Conservation (phyloP, 2,329 filamentous ascomycete genomes). For the Bipolaris zeicola region DNA sequence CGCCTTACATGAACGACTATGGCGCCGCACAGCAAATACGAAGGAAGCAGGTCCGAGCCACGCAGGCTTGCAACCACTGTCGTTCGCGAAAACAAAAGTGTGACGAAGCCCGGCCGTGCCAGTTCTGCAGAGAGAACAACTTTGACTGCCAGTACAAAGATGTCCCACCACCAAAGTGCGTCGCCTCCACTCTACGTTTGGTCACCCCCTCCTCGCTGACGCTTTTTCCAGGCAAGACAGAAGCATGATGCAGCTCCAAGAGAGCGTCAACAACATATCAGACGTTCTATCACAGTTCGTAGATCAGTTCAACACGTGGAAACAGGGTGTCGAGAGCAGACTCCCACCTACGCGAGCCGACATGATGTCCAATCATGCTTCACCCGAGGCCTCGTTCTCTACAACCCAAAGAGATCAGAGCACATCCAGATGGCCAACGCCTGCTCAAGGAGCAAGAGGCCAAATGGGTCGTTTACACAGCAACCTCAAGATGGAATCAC, state of each 20-base stretch:
- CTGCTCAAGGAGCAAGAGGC: slow-evolving; percentile 31
- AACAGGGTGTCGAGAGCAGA: slow-evolving; percentile 40
- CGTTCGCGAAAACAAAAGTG: slow-evolving; percentile 51
- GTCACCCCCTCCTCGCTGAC: slow-evolving; percentile 22
- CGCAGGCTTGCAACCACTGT: slow-evolving; percentile 69
- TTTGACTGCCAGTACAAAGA: slow-evolving; percentile 88
- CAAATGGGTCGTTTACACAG: slow-evolving; percentile 37
- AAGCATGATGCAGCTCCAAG: slow-evolving; percentile 57
- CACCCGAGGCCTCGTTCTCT: slow-evolving; percentile 36
- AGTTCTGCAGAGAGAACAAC: slow-evolving; percentile 81
- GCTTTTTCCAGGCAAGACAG: slow-evolving; percentile 50
- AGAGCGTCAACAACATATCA: slow-evolving; percentile 49
- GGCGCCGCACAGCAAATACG: slow-evolving; percentile 31
- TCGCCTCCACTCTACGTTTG: not conserved
- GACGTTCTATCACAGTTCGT: slow-evolving; percentile 40
- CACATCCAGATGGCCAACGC: slow-evolving; percentile 37
- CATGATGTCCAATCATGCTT: slow-evolving; percentile 33
- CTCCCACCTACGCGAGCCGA: slow-evolving; percentile 28
- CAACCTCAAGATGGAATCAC: slow-evolving; percentile 44
- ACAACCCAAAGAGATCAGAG: slow-evolving; percentile 33
- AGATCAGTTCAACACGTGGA: slow-evolving; percentile 42
- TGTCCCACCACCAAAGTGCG: slow-evolving; percentile 87
- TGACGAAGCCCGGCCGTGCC: slow-evolving; percentile 49
- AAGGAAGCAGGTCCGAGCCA: slow-evolving; percentile 47
- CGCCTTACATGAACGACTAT: slow-evolving; percentile 41